Conservation (phyloP, 306 rosid species). For the Inga oerstediana region DNA sequence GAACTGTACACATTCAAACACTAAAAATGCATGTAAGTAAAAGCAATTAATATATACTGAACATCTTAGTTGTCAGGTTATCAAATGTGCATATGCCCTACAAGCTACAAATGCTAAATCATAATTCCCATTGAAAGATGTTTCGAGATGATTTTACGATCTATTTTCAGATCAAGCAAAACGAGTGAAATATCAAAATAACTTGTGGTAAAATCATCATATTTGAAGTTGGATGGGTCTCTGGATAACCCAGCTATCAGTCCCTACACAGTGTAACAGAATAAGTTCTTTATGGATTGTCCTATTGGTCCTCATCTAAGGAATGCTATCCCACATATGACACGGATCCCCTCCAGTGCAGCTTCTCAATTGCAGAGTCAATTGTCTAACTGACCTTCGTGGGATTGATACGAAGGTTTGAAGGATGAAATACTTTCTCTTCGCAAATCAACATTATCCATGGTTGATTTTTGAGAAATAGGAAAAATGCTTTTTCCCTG, state of each 20-base stretch:
- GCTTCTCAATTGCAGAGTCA: too few species aligned
- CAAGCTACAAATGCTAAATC: not conserved
- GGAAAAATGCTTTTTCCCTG: too few species aligned
- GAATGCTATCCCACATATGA: not conserved
- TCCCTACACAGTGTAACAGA: not conserved
- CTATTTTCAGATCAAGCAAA: not conserved
- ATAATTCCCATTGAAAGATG: not conserved
- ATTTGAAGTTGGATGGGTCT: not conserved
- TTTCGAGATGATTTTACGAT: not conserved
- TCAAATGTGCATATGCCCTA: not conserved
- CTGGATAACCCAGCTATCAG: not conserved
- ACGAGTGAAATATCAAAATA: not conserved
- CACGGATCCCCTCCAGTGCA: too few species aligned
- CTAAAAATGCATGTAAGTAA: not conserved
- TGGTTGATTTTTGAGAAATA: too few species aligned
- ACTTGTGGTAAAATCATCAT: not conserved
- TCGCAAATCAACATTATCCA: too few species aligned
- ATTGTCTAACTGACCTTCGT: too few species aligned
- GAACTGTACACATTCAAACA: not conserved
- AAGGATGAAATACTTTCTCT: too few species aligned
- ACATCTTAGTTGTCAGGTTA: not conserved
- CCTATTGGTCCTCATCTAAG: not conserved
- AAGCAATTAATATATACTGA: not conserved
- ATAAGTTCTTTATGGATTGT: not conserved
- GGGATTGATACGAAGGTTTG: too few species aligned